These are phyloP conservation scores for Salinomyces thailandicus DNA, from an alignment of 2,329 filamentous ascomycete species.

Conservation along the genomic window DNA sequence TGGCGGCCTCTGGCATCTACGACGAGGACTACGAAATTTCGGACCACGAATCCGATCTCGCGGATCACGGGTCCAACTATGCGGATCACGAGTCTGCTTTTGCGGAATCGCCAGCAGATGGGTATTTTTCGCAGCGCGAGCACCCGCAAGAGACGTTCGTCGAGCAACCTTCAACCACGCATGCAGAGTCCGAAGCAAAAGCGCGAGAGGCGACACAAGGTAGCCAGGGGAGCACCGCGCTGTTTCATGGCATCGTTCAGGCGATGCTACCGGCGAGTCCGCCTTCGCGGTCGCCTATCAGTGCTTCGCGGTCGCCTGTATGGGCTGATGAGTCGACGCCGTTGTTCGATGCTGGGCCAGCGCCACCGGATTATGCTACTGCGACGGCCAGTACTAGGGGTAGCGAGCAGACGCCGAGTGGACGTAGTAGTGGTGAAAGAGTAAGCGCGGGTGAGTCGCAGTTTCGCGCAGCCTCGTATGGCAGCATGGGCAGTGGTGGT, in stretches of 20 bases:
- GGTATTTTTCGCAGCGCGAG: constrained; percentile 13
- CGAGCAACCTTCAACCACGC: constrained; percentile 9
- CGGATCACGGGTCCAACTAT: neutral
- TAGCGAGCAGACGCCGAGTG: no score
- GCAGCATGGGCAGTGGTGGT: no score
- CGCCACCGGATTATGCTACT: constrained; percentile 20
- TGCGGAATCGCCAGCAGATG: constrained; percentile 14
- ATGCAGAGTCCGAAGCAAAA: constrained; percentile 11
- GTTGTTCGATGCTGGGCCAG: constrained; percentile 9
- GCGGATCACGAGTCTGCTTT: constrained; percentile 2
- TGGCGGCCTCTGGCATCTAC: no score
- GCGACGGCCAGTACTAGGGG: constrained; percentile 13
- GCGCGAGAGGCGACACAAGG: constrained; percentile 12
- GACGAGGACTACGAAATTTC: neutral
- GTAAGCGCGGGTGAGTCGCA: no score
- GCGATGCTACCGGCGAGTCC: constrained; percentile 2
- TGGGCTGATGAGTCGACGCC: constrained; percentile 10
- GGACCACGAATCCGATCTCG: neutral
- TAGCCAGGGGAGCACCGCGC: constrained; percentile 1
- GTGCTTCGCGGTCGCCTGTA: constrained; percentile 7
- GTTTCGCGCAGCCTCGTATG: no score
- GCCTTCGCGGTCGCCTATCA: constrained; percentile 9
- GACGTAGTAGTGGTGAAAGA: no score
- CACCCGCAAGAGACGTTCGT: constrained; percentile 12
- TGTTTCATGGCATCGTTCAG: neutral